Conservation (phyloP, 2,329 filamentous ascomycete genomes). For the Lachnellula cervina region DNA sequence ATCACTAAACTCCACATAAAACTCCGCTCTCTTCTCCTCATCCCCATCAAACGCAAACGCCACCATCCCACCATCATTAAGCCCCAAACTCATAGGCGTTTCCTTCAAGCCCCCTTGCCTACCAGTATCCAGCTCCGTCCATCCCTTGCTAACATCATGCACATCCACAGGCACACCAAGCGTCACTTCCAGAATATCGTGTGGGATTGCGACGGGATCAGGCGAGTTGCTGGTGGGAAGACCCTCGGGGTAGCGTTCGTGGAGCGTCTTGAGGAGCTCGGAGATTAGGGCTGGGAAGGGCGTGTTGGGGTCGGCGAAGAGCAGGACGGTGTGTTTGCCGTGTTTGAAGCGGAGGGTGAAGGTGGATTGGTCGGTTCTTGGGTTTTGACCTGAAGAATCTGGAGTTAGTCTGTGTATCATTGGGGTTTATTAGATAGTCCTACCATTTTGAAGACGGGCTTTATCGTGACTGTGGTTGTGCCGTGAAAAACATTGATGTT, state of each 20-base stretch:
- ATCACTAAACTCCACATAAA: slow-evolving; percentile 22
- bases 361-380: slow-evolving; percentile 41
- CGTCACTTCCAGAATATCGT: slow-evolving; percentile 37
- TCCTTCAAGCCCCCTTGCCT: slow-evolving; percentile 32
- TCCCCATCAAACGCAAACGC: slow-evolving; percentile 37
- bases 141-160: slow-evolving; percentile 45
- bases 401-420: neutral
- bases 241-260: slow-evolving; percentile 51
- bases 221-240: slow-evolving; percentile 36
- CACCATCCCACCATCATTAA: slow-evolving; percentile 36
- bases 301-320: slow-evolving; percentile 57
- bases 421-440: neutral
- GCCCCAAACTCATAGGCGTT: slow-evolving; percentile 31
- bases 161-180: slow-evolving; percentile 43
- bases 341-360: slow-evolving; percentile 69
- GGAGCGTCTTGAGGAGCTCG: slow-evolving; percentile 54
- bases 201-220: slow-evolving; percentile 34
- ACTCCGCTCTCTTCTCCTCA: slow-evolving; percentile 11
- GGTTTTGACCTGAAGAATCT: slow-evolving; percentile 7
- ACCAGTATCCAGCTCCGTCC: slow-evolving; percentile 37
- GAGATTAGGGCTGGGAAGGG: slow-evolving; percentile 53
- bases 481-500: neutral
- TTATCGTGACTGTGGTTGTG: neutral
- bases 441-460: neutral
- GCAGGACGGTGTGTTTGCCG: slow-evolving; percentile 64